These are phyloP conservation scores for Trichothecium roseum DNA, from an alignment of 2,329 filamentous ascomycete species.

Conservation along the genomic window DNA sequence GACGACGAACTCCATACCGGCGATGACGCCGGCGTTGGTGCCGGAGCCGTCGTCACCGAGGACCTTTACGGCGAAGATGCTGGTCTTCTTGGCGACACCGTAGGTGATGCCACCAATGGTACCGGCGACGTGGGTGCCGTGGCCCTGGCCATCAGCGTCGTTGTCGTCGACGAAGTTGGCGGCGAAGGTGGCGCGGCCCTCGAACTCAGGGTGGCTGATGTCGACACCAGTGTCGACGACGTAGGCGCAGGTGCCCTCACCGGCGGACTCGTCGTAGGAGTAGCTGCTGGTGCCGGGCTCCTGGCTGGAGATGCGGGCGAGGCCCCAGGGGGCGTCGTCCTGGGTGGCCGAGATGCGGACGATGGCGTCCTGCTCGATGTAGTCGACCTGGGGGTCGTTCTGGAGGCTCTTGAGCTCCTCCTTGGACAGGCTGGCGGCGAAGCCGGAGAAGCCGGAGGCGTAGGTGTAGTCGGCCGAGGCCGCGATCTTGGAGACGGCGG, in stretches of 20 bases:
- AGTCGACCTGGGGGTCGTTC: conserved; percentile 19
- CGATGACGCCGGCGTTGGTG: conserved; percentile 28
- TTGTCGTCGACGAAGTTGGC: conserved; percentile 24
- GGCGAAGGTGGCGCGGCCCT: conserved; percentile 27
- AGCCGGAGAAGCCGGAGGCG: conserved; percentile 15
- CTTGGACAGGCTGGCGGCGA: conserved; percentile 14
- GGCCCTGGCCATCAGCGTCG: conserved; percentile 31
- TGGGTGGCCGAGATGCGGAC: conserved; percentile 42
- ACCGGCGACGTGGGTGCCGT: conserved; percentile 37
- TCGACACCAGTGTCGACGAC: conserved; percentile 34
- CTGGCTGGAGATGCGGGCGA: conserved; percentile 25
- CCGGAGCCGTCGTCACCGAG: conserved; percentile 25
- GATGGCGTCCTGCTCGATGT: conserved; percentile 28
- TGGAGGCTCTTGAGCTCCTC: conserved; percentile 15
- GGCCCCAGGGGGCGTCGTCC: conserved; percentile 26
- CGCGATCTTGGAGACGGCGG: conserved; percentile 15
- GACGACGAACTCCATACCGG: conserved; percentile 31
- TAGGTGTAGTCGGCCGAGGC: conserved; percentile 22
- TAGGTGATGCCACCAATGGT: conserved; percentile 30
- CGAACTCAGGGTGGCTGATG: conserved; percentile 25
- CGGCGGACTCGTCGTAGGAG: conserved; percentile 25
- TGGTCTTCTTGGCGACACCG: conserved; percentile 35
- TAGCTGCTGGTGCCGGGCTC: conserved; percentile 17
- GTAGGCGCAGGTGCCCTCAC: conserved; percentile 29
- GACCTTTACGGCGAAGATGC: conserved; percentile 34